phyloP scores from a whole-genome alignment of 192 early-diverging fungal genomes.

The Podila clonocystis region DNA sequence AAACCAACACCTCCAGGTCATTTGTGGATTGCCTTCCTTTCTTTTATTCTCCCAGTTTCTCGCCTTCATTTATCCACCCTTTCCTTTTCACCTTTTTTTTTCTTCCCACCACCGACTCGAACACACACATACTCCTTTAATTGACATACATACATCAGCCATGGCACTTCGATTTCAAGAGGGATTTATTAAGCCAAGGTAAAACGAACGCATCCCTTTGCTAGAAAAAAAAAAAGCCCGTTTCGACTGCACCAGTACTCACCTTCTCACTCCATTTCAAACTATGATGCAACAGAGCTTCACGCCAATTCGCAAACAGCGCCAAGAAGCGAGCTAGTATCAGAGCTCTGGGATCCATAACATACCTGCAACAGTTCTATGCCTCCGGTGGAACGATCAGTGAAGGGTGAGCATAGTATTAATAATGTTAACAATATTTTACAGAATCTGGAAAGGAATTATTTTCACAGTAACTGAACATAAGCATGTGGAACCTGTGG shows the following conservation, averaged over 20 bases:
- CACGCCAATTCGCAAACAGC: constrained; percentile 16
- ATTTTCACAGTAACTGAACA: too few relatives aligned
- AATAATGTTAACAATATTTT: background rate
- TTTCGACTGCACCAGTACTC: background rate
- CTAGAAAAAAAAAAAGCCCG: background rate
- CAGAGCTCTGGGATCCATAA: constrained; percentile 64
- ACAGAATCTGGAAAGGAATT: too few relatives aligned
- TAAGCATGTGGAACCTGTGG: too few relatives aligned
- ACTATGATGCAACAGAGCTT: background rate
- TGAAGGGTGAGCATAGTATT: constrained; percentile 53
- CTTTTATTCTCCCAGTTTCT: background rate
- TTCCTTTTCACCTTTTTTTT: background rate
- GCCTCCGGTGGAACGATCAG: constrained; percentile 59
- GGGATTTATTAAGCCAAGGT: constrained; percentile 46
- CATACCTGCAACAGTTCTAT: constrained; percentile 65
- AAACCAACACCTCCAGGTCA: too few relatives aligned
- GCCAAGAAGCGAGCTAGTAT: constrained; percentile 60
- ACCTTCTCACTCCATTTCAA: background rate
- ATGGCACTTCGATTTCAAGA: constrained; percentile 31
- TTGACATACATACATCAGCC: constrained; percentile 1
- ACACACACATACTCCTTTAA: background rate
- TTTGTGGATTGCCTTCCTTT: too few relatives aligned
- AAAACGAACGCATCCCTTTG: background rate
- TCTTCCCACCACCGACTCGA: background rate
- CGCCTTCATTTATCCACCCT: background rate